Base-by-base conservation (phyloP, 2,329 filamentous ascomycete species). In the Emydomyces testavorans region DNA sequence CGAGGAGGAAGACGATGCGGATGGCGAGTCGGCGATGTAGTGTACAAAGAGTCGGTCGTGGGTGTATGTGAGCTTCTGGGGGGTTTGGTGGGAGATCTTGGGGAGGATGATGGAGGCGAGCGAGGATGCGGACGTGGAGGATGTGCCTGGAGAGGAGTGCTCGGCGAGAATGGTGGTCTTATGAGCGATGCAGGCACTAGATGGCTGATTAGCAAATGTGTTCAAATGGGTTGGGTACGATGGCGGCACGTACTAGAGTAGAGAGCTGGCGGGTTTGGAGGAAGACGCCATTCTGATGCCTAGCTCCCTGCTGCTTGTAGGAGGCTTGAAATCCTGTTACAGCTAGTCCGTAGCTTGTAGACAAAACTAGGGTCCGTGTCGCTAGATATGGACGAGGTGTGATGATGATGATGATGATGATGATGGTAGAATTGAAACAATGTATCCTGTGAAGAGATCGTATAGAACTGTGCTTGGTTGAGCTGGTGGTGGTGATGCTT, bases 51-150 rank as follows among this genome's bases (percentile, higher is more conserved):
- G 82, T 51, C 82, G 74, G 69, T 88, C 85, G 67, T 95, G 88
- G 34, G 87, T 93, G 71, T 94, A 95, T 47, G 90, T 96, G 56
- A 94, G 79, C 69, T 95, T 95, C 62, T 94, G 81, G 1, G 88
- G 75, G 24, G 76, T 71, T 54, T 74, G 70, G 71, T 98, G 92
- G 48, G 77, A 75, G 73, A 98, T 94, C 67, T 94, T 94, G 50
- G 93, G 92, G 37, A 98, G 86, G 71, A 98, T 88, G 58, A 95
- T 75, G 37, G 88, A 92, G 56, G 90, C 87, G 58, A 96, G 83
- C 10, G 83, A 88, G 3, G 87, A 93, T 53, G 88, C 85, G 58
- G 86, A 88, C 49, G 86, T 85, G 57, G 86, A 80, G 35, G 83
- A 86, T 7, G 84, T 82, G 52, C 88, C 84, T 1, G 87, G 87